A percentile compares a stretch with the other conserved stretches of the same genome.
Conservation (phyloP, 441 rosid species). For the Erodium moschatum region DNA sequence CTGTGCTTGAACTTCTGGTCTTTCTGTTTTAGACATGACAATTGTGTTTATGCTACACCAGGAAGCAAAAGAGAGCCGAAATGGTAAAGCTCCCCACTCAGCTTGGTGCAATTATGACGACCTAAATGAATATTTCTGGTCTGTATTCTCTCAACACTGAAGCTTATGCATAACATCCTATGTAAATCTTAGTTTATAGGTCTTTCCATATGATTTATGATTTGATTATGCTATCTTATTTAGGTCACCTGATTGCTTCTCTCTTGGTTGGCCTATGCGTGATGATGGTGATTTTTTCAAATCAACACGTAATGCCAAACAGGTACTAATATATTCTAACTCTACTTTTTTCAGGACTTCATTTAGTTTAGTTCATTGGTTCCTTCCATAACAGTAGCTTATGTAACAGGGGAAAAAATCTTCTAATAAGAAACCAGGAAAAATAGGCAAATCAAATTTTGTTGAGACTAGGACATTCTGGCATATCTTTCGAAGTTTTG, state of each 20-base stretch:
- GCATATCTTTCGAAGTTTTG: conserved; percentile 93
- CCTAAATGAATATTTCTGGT: conserved; percentile 98
- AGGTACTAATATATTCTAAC: neutral
- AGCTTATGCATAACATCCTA: neutral
- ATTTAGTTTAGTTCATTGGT: neutral
- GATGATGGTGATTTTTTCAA: conserved; percentile 89
- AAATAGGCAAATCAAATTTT: conserved; percentile 86
- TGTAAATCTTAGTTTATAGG: neutral
- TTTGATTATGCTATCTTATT: conserved; percentile 14
- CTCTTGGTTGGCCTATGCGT: conserved; percentile 99
- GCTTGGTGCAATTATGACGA: conserved; percentile 99
- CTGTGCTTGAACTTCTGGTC: conserved; percentile 15
- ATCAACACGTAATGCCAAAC: conserved; percentile 34
- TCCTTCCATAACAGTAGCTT: conserved; percentile 20
- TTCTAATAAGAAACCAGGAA: conserved; percentile 32
- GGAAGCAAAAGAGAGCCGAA: conserved; percentile 78
- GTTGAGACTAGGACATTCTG: conserved; percentile 89
- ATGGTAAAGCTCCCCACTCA: conserved; percentile 79
- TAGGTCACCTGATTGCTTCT: conserved; percentile 92
- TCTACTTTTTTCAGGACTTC: neutral
- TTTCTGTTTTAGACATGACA: conserved; percentile 24
- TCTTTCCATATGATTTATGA: neutral
- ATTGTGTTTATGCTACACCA: conserved; percentile 27
- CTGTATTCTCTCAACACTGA: conserved; percentile 23
- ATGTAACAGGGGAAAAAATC: conserved; percentile 50